phyloP scores from a whole-genome alignment of 306 rosid genomes.

The Cicer judaicum region DNA sequence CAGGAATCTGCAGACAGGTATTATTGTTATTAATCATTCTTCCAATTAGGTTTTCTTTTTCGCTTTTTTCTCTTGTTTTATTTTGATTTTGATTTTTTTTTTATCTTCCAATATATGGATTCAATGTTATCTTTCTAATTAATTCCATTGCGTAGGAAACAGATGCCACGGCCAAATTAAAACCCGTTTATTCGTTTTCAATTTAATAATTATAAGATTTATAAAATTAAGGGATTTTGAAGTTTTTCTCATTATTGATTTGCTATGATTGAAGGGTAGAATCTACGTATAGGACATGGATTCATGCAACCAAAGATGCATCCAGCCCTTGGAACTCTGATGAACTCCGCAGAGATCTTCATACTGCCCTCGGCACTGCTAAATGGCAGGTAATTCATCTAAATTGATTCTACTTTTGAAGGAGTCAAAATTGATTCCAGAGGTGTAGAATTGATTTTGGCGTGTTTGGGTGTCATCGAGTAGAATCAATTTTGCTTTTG shows the following conservation, averaged over 20 bases:
- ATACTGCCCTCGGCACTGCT: conserved; percentile 87
- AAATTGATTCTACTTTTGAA: no score
- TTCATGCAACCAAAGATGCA: conserved; percentile 62
- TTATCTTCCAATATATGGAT: neutral
- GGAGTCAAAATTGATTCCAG: no score
- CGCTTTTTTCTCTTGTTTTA: neutral
- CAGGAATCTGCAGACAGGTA: conserved; percentile 98
- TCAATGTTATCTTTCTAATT: neutral
- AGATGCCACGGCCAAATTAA: conserved; percentile 6
- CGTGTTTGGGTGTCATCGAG: no score
- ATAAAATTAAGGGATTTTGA: conserved; percentile 5
- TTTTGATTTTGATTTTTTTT: conserved; percentile 5
- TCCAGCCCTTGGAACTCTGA: conserved; percentile 67
- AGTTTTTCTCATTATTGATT: conserved; percentile 38
- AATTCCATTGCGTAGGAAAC: neutral
- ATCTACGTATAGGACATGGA: conserved; percentile 82
- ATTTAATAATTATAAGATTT: conserved; percentile 4
- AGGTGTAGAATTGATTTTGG: no score
- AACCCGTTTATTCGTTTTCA: neutral
- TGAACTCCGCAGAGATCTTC: conserved; percentile 80
- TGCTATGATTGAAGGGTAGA: conserved; percentile 72
- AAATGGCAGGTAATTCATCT: conserved; percentile 85
- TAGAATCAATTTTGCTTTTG: no score
- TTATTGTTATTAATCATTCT: neutral
- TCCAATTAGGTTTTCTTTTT: conserved; percentile 1